Evolutionary conservation across 1,284 basidiomycete species (phyloP).

Genomic region (Phaffia rhodozyma): DNA sequence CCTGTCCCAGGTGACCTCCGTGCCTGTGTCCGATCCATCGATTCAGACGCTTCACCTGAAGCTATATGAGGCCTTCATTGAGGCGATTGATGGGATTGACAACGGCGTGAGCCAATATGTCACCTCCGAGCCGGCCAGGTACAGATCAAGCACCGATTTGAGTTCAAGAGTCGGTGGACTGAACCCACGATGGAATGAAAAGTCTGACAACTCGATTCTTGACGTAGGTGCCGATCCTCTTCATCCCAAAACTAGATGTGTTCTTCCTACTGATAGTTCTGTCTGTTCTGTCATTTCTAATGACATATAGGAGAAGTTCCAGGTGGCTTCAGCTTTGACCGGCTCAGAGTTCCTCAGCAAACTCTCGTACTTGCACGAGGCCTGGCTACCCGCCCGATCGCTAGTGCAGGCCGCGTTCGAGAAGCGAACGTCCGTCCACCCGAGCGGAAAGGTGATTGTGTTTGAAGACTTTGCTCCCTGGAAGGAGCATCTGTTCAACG

Average conservation of each 20-base stretch:
- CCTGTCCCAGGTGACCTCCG: conserved; percentile 52
- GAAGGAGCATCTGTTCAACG: conserved; percentile 83
- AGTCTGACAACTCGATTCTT: conserved; percentile 46
- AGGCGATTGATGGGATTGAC: conserved; percentile 85
- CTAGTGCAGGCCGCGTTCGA: conserved; percentile 60
- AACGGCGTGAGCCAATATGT: conserved; percentile 77
- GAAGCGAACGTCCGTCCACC: conserved; percentile 50
- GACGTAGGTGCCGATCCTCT: conserved; percentile 48
- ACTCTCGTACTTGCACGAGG: conserved; percentile 69
- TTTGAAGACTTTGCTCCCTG: conserved; percentile 39
- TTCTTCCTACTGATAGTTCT: not conserved
- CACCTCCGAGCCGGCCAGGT: conserved; percentile 47
- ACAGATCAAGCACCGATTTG: conserved; percentile 66
- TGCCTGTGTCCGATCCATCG: conserved; percentile 47
- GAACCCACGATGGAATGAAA: conserved; percentile 87
- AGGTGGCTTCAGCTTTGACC: conserved; percentile 65
- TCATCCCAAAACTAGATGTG: not conserved
- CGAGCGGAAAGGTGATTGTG: conserved; percentile 64
- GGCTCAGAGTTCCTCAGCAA: conserved; percentile 76
- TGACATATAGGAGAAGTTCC: conserved; percentile 51
- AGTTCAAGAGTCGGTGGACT: conserved; percentile 65
- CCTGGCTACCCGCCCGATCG: conserved; percentile 87
- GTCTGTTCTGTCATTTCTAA: not conserved
- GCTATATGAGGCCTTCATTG: conserved; percentile 86
- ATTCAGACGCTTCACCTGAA: conserved; percentile 73